Base-by-base conservation (phyloP, 2,329 filamentous ascomycete genomes). In the Ophiocordyceps camponoti-leonardi region DNA sequence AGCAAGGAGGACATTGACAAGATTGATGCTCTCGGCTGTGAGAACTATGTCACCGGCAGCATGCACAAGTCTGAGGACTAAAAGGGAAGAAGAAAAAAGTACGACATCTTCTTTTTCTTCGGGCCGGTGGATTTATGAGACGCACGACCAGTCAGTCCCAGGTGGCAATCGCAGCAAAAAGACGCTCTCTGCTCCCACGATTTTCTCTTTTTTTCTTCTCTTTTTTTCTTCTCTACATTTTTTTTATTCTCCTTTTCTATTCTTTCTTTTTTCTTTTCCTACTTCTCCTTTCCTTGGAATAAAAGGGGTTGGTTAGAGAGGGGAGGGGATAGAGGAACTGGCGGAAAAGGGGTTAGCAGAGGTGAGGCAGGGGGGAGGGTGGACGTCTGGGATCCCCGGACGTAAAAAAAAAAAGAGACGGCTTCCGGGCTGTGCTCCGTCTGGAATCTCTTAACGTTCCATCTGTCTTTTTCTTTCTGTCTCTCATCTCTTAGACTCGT, bases 41-140 rank as follows among this genome's bases (percentile, higher is more conserved):
- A 87, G 63, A 74, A 79, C 58, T 69, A 87, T 28, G 80, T 87
- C 22, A 86, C 82, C 13, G 80, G 63, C 52, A 59, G 54, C 50
- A 64, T 65, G 57, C 63, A 65, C 56, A 64, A 63, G 56, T 62
- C 61, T 35, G 42, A 49, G 26, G 62, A 65, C 52, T 65, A 48
- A 61, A 52, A 45, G 49, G 13, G 33, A 10, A 16, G 22, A 23
- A n/a, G n/a, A n/a, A n/a, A n/a, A n/a, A n/a, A n/a, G n/a, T n/a
- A n/a, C n/a, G n/a, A n/a, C n/a, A n/a, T n/a, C n/a, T n/a, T n/a
- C n/a, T n/a, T n/a, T n/a, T n/a, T n/a, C n/a, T n/a, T n/a, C n/a
- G n/a, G n/a, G n/a, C n/a, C n/a, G 22, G 22, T 37, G 6, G 16
- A 37, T 16, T 16, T 37, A 37, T 12, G 33, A 37, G 33, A 37